These are phyloP conservation scores for Solanum aculeatissimum DNA, from an alignment of 305 asterid genomes.

Conservation along the genomic window DNA sequence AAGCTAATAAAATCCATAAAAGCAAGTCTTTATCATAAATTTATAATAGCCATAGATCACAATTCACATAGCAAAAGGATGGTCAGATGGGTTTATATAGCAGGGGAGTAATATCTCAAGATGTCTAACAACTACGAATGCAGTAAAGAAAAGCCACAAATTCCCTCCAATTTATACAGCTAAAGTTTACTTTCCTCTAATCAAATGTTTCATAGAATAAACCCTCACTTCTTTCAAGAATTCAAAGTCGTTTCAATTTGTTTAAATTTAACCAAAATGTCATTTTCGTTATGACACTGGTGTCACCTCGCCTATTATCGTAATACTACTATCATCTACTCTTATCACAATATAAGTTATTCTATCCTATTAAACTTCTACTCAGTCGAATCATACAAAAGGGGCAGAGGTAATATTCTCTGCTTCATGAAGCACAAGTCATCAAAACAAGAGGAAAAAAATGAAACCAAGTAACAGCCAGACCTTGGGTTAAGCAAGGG, in stretches of 20 bases:
- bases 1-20: neutral
- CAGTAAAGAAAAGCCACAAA: neutral
- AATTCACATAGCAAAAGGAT: neutral
- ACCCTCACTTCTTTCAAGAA: neutral
- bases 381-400: neutral
- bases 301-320: neutral
- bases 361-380: neutral
- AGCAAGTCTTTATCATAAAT: neutral
- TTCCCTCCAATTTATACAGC: neutral
- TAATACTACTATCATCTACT: neutral
- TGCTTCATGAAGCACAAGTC: neutral
- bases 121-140: neutral
- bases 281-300: neutral
- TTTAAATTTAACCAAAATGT: neutral
- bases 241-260: neutral
- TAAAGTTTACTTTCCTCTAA: neutral
- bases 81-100: neutral
- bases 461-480: neutral
- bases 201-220: neutral
- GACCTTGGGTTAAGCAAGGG: slow-evolving; percentile 54
- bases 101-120: neutral
- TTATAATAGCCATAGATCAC: neutral
- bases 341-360: neutral
- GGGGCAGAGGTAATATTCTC: neutral
- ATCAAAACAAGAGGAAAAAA: neutral